Percentiles rank a stretch among this genome's conserved stretches.
phyloP scores from a whole-genome alignment of 768 basidiomycete species.

The Candolleomyces aberdarensis region DNA sequence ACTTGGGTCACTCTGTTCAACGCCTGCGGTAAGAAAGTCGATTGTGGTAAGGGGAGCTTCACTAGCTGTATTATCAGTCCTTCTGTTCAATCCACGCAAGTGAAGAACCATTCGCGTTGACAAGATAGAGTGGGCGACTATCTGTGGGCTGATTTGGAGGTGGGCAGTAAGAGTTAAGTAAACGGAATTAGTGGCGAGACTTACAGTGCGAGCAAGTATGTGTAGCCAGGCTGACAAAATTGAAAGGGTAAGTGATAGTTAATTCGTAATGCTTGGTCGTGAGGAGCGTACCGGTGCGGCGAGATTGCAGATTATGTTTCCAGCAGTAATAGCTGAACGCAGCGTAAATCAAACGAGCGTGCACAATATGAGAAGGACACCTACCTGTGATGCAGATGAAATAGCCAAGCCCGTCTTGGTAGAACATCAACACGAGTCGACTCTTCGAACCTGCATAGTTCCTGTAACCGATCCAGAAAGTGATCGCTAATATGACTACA shows the following conservation, averaged over 20 bases:
- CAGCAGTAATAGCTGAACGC: not conserved
- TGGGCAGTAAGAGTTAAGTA: not conserved
- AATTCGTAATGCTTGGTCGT: not conserved
- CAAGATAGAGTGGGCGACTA: not conserved
- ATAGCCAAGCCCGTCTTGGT: no score
- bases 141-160: not conserved
- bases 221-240: not conserved
- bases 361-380: no score
- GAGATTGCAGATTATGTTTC: constrained; percentile 1
- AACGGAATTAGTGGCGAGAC: not conserved
- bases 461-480: no score
- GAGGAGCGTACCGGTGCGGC: not conserved
- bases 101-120: constrained; percentile 1
- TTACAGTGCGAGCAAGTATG: not conserved
- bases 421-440: no score
- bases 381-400: no score
- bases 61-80: no score
- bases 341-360: not conserved
- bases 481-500: no score
- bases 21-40: no score
- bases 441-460: no score
- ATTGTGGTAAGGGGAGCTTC: no score
- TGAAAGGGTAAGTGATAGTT: not conserved
- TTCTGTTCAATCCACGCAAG: not conserved
- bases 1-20: no score